Evolutionary conservation across 2,329 filamentous ascomycete genomes (phyloP), one percentile per base, ranked within the genome.

Genomic region (Aspergillus aculeatus): DNA sequence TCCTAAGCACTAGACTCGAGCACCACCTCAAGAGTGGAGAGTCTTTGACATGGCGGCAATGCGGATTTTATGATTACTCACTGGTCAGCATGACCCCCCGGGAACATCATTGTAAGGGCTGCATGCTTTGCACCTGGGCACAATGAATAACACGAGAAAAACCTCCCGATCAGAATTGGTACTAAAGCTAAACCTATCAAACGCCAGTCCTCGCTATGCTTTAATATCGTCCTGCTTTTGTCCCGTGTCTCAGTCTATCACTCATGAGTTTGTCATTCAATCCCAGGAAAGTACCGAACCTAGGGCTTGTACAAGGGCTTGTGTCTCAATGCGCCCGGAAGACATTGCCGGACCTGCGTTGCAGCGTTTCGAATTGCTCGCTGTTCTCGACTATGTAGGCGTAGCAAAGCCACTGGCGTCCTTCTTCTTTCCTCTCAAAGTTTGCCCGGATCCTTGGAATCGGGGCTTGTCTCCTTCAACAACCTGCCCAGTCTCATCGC

Each of bases 381-480:
- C 16, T 19, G 14, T 7, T 7, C 38, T 16, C 16, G 6, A 16
- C 38, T 72, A 75, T 1, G 74, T 73, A 26, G 76, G 73, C 41
- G 77, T 78, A 3, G 66, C 67, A 16, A 74, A 70, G 21, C 70
- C 73, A 48, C 69, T 71, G 31, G 67, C 61, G 14, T 73, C 75
- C 78, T 92, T 93, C 75, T 89, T 89, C 83, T 93, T 96, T 1
- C 82, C 84, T 16, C 86, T 82, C 41, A 97, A 78, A 5, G 90
- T 95, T 75, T 97, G 90, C 0, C 94, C 94, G 65, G 91, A 86
- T 0, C 94, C 94, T 4, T 88, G 86, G 75, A 96, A 96, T 66
- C 87, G 86, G n/a, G 89, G 89, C 64, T 86, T 85, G 61, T 83
- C 82, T n/a, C 86, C 82, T 62, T 86, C 84, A 16, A 77, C 71